phyloP scores from a whole-genome alignment of 352 stramenopile species.

The Globisporangium rhizosaccharum region DNA sequence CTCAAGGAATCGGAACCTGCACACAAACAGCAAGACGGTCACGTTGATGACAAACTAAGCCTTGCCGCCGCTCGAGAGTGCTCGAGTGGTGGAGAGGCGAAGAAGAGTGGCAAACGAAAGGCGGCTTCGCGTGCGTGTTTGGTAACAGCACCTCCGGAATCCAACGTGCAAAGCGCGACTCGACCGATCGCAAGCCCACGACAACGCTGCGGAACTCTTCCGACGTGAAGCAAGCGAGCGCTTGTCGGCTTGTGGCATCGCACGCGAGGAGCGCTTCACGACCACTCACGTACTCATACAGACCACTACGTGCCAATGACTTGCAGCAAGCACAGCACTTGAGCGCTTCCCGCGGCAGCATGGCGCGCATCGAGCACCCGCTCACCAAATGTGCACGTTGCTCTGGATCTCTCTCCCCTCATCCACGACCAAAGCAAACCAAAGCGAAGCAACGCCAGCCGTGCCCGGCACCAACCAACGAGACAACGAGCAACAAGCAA shows the following conservation, averaged over 20 bases:
- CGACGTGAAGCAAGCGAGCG: not conserved
- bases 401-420: not conserved
- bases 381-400: not conserved
- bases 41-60: too few relatives aligned
- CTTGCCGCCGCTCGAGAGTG: too few relatives aligned
- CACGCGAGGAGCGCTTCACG: too few relatives aligned
- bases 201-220: not conserved
- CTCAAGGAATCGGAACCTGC: too few relatives aligned
- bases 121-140: not conserved
- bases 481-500: too few relatives aligned
- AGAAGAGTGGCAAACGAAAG: not conserved
- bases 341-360: not conserved
- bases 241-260: not conserved
- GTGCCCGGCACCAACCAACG: too few relatives aligned
- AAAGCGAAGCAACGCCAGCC: too few relatives aligned
- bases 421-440: not conserved
- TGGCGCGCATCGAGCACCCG: not conserved
- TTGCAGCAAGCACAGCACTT: not conserved
- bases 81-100: not conserved
- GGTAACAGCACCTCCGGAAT: not conserved
- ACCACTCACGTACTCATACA: too few relatives aligned
- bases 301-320: too few relatives aligned
- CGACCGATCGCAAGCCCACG: not conserved
- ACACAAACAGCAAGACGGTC: too few relatives aligned
- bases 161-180: not conserved